Conservation (phyloP, 2,329 filamentous ascomycete species). For the Diplodia intermedia region DNA sequence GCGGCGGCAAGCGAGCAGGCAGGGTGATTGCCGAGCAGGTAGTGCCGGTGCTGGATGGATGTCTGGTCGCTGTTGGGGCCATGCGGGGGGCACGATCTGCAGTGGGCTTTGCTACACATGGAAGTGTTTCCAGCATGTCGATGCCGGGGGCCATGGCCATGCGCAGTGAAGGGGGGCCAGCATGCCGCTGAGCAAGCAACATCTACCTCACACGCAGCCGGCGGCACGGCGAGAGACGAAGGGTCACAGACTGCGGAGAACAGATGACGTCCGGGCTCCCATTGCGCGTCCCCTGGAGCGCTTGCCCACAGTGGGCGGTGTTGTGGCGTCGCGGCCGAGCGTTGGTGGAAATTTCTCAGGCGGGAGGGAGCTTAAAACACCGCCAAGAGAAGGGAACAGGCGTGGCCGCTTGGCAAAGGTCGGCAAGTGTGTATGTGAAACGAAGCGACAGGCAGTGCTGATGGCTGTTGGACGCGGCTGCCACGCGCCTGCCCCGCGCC, state of each 20-base stretch:
- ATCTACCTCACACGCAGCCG: no score
- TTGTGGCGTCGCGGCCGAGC: constrained; percentile 10
- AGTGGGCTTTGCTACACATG: constrained; percentile 3
- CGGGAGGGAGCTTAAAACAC: constrained; percentile 14
- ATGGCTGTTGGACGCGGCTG: neutral
- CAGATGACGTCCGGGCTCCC: constrained; percentile 7
- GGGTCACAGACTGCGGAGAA: constrained; percentile 17
- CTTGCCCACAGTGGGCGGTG: neutral
- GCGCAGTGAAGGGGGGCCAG: neutral
- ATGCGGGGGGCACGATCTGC: neutral
- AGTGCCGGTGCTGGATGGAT: neutral
- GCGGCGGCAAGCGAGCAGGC: constrained; percentile 1
- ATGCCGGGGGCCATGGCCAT: neutral
- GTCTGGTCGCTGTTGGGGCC: neutral
- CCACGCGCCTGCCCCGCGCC: neutral
- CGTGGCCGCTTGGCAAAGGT: neutral
- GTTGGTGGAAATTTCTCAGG: constrained; percentile 26
- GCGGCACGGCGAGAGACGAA: no score
- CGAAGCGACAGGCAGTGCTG: constrained; percentile 11
- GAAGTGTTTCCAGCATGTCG: neutral
- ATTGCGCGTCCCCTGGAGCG: constrained; percentile 23
- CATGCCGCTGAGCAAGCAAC: no score
- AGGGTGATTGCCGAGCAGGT: constrained; percentile 9
- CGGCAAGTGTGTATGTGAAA: constrained; percentile 14
- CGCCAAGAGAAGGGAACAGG: constrained; percentile 8